These are phyloP conservation scores for Fistulifera solaris DNA, from an alignment of 108 stramenopile genomes.

Conservation along the genomic window DNA sequence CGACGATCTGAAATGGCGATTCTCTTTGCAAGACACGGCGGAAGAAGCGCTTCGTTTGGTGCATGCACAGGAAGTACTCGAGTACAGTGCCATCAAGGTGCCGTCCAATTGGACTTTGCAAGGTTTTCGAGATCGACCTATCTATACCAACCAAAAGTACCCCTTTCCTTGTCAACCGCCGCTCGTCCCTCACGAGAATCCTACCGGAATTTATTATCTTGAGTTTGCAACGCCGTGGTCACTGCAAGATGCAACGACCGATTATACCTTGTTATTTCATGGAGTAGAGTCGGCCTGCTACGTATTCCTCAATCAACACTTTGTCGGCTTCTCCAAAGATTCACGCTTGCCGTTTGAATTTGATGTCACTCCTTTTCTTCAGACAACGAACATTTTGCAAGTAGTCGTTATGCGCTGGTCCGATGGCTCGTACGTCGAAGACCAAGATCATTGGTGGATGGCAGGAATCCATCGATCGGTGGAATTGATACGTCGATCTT, in stretches of 20 bases:
- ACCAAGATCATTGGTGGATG: constrained; percentile 98
- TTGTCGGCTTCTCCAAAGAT: constrained; percentile 79
- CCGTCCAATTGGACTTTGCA: constrained; percentile 49
- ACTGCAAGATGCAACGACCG: constrained; percentile 5
- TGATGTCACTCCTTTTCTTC: constrained; percentile 14
- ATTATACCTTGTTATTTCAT: constrained; percentile 47
- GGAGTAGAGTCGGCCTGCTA: constrained; percentile 72
- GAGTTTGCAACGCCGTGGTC: constrained; percentile 27
- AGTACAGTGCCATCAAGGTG: constrained; percentile 13
- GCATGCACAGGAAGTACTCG: neutral
- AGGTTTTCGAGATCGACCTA: constrained; percentile 27
- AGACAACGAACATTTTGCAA: constrained; percentile 22
- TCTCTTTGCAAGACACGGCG: constrained; percentile 23
- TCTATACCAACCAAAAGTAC: constrained; percentile 52
- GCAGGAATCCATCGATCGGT: constrained; percentile 89
- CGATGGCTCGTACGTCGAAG: constrained; percentile 83
- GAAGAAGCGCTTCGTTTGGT: constrained; percentile 19
- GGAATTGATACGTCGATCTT: constrained; percentile 58
- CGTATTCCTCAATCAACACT: constrained; percentile 61
- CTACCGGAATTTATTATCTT: constrained; percentile 71
- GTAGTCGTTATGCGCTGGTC: constrained; percentile 77
- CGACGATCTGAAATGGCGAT: constrained; percentile 20
- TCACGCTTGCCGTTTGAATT: constrained; percentile 69
- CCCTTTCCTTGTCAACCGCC: constrained; percentile 43
- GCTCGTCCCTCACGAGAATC: constrained; percentile 53